These are phyloP conservation scores for Forsythia suspensa DNA, from an alignment of 257 asterid species.

Conservation along the genomic window DNA sequence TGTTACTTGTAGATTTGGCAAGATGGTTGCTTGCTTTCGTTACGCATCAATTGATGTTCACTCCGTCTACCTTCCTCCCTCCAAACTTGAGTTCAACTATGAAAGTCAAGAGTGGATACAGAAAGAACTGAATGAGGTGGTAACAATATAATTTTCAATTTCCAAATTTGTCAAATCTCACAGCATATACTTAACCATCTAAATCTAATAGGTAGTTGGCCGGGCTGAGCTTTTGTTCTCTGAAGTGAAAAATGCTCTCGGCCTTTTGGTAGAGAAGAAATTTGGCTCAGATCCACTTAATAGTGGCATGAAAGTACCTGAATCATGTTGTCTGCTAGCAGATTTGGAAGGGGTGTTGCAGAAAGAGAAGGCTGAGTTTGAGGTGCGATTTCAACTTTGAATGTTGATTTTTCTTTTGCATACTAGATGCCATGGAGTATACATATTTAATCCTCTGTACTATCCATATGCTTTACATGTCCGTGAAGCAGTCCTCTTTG, in stretches of 20 bases:
- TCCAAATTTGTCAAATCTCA: conserved; percentile 18
- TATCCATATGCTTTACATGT: conserved; percentile 1
- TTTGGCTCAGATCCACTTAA: conserved; percentile 28
- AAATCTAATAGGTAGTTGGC: conserved; percentile 58
- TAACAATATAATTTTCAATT: conserved; percentile 12
- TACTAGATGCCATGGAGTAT: background rate
- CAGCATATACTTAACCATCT: conserved; percentile 15
- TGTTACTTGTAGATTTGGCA: conserved; percentile 68
- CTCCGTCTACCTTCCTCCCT: conserved; percentile 89
- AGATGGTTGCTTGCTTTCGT: conserved; percentile 99
- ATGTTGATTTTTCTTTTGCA: conserved; percentile 19
- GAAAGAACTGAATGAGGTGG: conserved; percentile 76
- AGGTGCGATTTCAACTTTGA: conserved; percentile 46
- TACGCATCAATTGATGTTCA: conserved; percentile 97
- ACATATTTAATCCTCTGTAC: background rate
- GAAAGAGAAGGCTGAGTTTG: conserved; percentile 83
- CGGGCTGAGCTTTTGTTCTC: conserved; percentile 87
- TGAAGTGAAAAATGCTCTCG: conserved; percentile 69
- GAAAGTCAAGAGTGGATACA: conserved; percentile 89
- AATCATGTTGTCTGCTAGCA: conserved; percentile 55
- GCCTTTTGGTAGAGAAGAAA: conserved; percentile 49
- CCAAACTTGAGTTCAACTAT: conserved; percentile 77
- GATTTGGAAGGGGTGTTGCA: conserved; percentile 73
- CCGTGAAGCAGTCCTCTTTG: conserved; percentile 10
- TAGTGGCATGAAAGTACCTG: conserved; percentile 35